Conservation (phyloP, 2,329 filamentous ascomycete species). For the Uncinocarpus reesii region DNA sequence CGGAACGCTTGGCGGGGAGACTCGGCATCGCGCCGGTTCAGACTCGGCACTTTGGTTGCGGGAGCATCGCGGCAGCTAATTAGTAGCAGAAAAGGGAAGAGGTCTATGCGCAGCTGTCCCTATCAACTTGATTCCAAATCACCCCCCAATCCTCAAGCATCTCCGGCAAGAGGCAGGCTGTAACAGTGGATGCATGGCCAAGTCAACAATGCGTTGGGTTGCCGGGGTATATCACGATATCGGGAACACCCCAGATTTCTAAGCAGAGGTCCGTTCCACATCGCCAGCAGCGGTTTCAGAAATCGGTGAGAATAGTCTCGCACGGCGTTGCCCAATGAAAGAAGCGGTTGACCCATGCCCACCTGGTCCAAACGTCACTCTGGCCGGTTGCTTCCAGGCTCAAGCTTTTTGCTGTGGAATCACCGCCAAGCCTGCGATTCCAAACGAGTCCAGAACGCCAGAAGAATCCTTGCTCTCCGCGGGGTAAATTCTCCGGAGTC, state of each 20-base stretch:
- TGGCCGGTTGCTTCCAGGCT: not conserved
- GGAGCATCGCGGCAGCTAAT: too few relatives aligned
- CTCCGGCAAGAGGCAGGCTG: not conserved
- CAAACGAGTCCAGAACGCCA: not conserved
- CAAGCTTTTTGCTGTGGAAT: constrained; percentile 3
- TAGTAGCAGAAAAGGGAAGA: too few relatives aligned
- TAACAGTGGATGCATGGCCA: not conserved
- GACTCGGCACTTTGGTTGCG: too few relatives aligned
- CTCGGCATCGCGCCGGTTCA: too few relatives aligned
- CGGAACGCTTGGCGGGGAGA: too few relatives aligned
- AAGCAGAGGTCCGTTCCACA: not conserved
- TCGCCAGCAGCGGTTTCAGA: not conserved
- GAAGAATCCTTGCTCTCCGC: not conserved
- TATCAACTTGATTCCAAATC: not conserved
- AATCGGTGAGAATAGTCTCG: too few relatives aligned
- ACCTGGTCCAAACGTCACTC: not conserved
- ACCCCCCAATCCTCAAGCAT: not conserved
- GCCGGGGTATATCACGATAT: not conserved
- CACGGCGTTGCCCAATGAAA: too few relatives aligned
- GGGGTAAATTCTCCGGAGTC: constrained; percentile 1
- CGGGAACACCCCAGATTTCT: not conserved
- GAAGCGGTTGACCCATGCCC: not conserved
- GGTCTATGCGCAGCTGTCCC: too few relatives aligned
- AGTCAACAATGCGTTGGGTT: not conserved
- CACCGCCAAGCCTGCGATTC: not conserved